Evolutionary conservation across 2,329 filamentous ascomycete genomes (phyloP), one percentile per base, ranked within the genome.

Genomic region (Dactylellina haptotyla): DNA sequence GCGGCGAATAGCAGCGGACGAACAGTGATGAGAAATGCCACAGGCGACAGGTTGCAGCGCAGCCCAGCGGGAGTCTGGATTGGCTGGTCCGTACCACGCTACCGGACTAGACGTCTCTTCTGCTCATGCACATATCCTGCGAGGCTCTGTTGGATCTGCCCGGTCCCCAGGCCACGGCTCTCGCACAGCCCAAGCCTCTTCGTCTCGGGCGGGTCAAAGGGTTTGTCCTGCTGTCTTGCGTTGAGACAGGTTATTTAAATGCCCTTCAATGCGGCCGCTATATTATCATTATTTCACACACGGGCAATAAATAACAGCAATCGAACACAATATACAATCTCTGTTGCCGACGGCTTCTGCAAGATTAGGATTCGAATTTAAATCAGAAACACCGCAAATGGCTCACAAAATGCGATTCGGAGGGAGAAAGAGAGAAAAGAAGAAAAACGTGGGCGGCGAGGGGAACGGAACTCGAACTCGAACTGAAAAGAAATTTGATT

Each of bases 11-110:
- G 9, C 5, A 23, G 6, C 20, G 9, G n/a, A 50, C n/a, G 10
- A 28, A 48, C 16, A 23, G 50, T 71, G 67, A 72, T 64, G 67
- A 72, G 67, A 64, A 72, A 72, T 63, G 67, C 41, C 59, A 48
- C 62, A 45, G 39, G 30, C 51, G 30, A 64, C 66, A 65, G 67
- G 59, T 72, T 72, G 67, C 67, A 72, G 67, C 53, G 67, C 59
- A 65, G 67, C 45, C 43, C 34, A 61, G 34, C 46, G 43, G 63
- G 46, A 23, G 51, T 23, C 59, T 65, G 20, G 59, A 72, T 72
- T 72, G 67, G 67, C n/a, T n/a, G n/a, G n/a, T n/a, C n/a, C n/a
- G n/a, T n/a, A n/a, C n/a, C n/a, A n/a, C n/a, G n/a, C n/a, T n/a
- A n/a, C n/a, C n/a, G n/a, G n/a, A n/a, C n/a, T n/a, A n/a, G n/a